These are phyloP conservation scores for Corniculantispora saksenae DNA, from an alignment of 2,329 filamentous ascomycete species.

Conservation along the genomic window DNA sequence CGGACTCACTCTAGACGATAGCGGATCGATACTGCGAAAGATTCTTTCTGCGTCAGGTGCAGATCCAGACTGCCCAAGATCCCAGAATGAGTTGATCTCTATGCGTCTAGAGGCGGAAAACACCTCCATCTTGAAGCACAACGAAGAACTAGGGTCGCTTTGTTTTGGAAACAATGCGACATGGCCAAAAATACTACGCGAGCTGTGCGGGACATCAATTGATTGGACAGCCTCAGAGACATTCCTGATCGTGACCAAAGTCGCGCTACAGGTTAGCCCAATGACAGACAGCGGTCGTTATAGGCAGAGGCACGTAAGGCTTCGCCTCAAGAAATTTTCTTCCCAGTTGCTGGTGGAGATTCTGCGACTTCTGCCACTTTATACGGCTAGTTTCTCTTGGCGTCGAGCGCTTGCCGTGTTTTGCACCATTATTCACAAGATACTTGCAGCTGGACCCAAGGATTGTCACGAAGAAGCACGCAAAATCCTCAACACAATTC, in stretches of 20 bases:
- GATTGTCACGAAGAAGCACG: neutral
- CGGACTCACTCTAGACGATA: neutral
- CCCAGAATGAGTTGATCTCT: neutral
- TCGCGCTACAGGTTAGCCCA: neutral
- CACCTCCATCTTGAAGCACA: conserved; percentile 26
- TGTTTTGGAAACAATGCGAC: rapidly evolving
- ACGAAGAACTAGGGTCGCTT: neutral
- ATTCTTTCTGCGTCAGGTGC: neutral
- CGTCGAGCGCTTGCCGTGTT: neutral
- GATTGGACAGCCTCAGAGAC: conserved; percentile 10
- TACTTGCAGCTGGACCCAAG: neutral
- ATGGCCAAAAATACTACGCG: neutral
- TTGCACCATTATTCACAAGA: neutral
- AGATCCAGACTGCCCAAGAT: neutral
- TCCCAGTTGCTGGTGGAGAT: neutral
- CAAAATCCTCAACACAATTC: rapidly evolving
- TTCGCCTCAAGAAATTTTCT: neutral
- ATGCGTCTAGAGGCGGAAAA: neutral
- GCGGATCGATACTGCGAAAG: neutral
- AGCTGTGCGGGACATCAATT: neutral
- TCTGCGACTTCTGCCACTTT: neutral
- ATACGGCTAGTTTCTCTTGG: neutral
- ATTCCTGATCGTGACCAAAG: neutral
- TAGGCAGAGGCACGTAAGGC: neutral
- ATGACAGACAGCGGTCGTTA: neutral